These are phyloP conservation scores for Clohesyomyces aquaticus DNA, from an alignment of 495 filamentous ascomycete genomes.

Conservation along the genomic window DNA sequence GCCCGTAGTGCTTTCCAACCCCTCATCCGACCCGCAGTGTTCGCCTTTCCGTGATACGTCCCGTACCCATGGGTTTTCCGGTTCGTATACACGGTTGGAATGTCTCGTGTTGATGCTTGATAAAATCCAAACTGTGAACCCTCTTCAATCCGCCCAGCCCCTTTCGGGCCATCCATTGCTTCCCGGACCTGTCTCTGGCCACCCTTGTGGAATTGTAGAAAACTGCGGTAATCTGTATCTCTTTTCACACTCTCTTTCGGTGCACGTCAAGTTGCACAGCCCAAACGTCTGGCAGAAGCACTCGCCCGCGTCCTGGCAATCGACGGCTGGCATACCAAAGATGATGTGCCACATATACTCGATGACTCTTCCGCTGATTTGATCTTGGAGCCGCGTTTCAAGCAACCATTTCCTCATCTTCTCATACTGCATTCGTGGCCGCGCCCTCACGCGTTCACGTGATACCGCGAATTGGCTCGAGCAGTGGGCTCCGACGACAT, in stretches of 20 bases:
- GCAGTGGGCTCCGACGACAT: conserved; percentile 37
- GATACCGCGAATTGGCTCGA: conserved; percentile 39
- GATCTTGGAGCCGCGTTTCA: conserved; percentile 27
- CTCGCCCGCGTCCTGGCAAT: conserved; percentile 38
- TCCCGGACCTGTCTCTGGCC: conserved; percentile 38
- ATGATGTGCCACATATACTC: conserved; percentile 43
- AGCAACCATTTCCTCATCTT: conserved; percentile 32
- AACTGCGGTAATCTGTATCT: conserved; percentile 36
- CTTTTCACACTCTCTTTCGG: conserved; percentile 33
- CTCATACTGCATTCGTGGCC: conserved; percentile 29
- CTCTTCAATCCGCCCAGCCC: conserved; percentile 36
- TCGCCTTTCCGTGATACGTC: too few relatives aligned
- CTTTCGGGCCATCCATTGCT: conserved; percentile 32
- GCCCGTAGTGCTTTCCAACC: too few relatives aligned
- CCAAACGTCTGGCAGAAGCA: conserved; percentile 40
- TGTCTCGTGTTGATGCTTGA: not conserved
- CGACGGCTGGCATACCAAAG: conserved; percentile 37
- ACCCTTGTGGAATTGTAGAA: conserved; percentile 36
- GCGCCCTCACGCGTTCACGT: conserved; percentile 29
- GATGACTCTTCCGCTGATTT: conserved; percentile 35
- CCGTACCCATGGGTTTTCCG: too few relatives aligned
- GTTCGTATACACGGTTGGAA: too few relatives aligned
- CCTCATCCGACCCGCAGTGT: too few relatives aligned
- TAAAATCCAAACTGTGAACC: not conserved
- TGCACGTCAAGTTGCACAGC: conserved; percentile 40